Conservation (phyloP, 345 rosid genomes). For the Rubroshorea leprosula region DNA sequence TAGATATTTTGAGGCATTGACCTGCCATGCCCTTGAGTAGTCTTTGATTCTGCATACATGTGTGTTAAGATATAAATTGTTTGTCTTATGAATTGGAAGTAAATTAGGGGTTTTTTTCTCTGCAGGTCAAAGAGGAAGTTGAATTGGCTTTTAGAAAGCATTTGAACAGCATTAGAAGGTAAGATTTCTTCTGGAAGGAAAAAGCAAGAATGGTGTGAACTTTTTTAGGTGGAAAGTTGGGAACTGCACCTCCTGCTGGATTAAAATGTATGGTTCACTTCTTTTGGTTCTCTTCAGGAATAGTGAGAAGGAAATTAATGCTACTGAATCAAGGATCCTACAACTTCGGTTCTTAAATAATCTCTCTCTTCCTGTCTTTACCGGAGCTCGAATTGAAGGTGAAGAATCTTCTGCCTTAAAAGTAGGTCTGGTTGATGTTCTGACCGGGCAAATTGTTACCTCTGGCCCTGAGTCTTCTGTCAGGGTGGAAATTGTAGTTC, state of each 20-base stretch:
- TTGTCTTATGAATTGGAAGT: not conserved
- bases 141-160: constrained; percentile 79
- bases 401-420: constrained; percentile 59
- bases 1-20: not conserved
- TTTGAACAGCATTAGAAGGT: constrained; percentile 61
- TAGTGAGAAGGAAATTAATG: constrained; percentile 56
- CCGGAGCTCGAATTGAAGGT: constrained; percentile 91
- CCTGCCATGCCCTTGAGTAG: not conserved
- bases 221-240: not conserved
- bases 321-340: constrained; percentile 53
- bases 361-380: constrained; percentile 84
- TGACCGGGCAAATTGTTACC: constrained; percentile 50
- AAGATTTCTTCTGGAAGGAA: constrained; percentile 14
- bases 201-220: not conserved
- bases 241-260: not conserved
- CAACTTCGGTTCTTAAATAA: constrained; percentile 61
- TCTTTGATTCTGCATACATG: not conserved
- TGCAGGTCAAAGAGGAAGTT: constrained; percentile 94
- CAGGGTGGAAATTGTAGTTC: constrained; percentile 76
- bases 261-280: not conserved
- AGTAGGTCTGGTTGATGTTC: constrained; percentile 63
- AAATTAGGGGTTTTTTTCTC: constrained; percentile 5
- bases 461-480: constrained; percentile 69
- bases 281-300: constrained; percentile 40
- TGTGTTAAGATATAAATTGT: not conserved